A percentile compares a stretch with the other conserved stretches of the same genome.
Conservation (phyloP, 2,329 filamentous ascomycete species). For the Exophiala spinifera region DNA sequence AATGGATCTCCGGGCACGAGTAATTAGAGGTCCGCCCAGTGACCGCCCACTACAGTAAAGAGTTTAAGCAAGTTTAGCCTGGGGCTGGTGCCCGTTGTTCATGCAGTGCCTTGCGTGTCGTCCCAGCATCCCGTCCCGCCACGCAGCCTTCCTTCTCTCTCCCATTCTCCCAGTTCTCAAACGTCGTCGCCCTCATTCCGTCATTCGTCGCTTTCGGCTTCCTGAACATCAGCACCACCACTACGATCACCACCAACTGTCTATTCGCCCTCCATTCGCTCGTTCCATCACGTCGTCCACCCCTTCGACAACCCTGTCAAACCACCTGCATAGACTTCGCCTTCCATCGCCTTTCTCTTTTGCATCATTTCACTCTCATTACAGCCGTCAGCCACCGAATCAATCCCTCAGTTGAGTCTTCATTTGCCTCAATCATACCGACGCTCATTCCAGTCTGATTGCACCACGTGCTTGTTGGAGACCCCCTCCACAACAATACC, state of each 20-base stretch:
- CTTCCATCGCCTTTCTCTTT: slow-evolving; percentile 12
- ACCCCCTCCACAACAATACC: not conserved
- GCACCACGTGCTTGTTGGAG: not conserved
- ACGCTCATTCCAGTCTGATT: slow-evolving; percentile 12
- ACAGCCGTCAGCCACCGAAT: not conserved
- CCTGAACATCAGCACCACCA: not conserved
- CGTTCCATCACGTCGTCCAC: not conserved
- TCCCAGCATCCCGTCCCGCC: slow-evolving; percentile 2
- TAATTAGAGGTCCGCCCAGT: not conserved
- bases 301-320: slow-evolving; percentile 1
- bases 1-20: not conserved
- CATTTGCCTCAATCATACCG: not conserved
- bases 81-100: not conserved
- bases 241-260: too few species aligned
- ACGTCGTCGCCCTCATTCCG: slow-evolving; percentile 10
- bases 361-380: slow-evolving; percentile 1
- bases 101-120: not conserved
- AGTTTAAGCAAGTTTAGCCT: not conserved
- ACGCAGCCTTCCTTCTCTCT: slow-evolving; percentile 1
- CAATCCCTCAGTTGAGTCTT: too few species aligned
- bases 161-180: not conserved
- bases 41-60: not conserved
- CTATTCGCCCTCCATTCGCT: not conserved
- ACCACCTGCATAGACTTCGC: slow-evolving; percentile 10
- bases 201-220: slow-evolving; percentile 1